Base-by-base conservation (phyloP, 768 basidiomycete species). In the Russula emetica region DNA sequence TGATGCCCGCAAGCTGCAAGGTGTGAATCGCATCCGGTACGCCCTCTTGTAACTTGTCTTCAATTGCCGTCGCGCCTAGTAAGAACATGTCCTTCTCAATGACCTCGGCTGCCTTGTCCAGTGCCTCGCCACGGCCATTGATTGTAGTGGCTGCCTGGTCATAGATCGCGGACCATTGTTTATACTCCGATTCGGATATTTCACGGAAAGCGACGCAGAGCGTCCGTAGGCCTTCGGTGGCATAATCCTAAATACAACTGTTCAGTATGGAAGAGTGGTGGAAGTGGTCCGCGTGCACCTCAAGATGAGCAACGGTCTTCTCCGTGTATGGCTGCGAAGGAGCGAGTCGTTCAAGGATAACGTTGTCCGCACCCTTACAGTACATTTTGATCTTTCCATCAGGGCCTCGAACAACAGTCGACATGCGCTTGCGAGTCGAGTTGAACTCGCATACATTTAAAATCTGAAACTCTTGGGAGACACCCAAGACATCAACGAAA, bases 361-460 rank as follows among this genome's bases (percentile, higher is more conserved):
- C 97, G 1, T 94, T 98, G 73, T 99, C 97, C 1, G 97, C 97
- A 30, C 97, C 97, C 74, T 99, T 99, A 64, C 90, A 94, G 71
- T 92, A 98, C 10, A 99, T 73, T 76, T 94, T 98, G 77, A 99
- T 92, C 74, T 85, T 86, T 53, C 96, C 94, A 67, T 93, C 86
- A 0, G 95, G 89, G 28, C 83, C 81, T 26, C 94, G 85, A 36
- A 99, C 83, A 69, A 99, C 76, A 1, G 95, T 96, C 30, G 97
- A 98, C 97, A 99, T 98, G 63, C 97, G 84, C 72, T 99, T 98
- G 56, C 97, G 84, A 5, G 94, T 92, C 26, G 94, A 97, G 73
- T 98, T 98, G 82, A 99, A 99, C 76, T 98, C 97, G 82, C 95
- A 97, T 50, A 99, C 89, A 71, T 98, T 98, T 63, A 99, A 76